Conservation (phyloP, 169 alveolate species). For the Perkinsus olseni region DNA sequence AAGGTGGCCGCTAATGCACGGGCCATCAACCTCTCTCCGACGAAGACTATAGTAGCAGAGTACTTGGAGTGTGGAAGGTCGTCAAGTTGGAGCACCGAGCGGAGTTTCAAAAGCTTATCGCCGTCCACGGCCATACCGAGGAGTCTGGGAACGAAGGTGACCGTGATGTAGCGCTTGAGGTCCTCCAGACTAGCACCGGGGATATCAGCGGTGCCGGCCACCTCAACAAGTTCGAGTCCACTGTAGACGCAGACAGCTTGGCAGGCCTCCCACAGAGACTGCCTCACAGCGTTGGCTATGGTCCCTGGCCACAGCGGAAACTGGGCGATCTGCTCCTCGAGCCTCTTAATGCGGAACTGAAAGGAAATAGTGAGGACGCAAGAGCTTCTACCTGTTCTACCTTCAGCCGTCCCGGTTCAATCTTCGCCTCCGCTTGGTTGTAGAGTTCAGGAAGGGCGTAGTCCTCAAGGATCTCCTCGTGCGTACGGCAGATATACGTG, state of each 20-base stretch:
- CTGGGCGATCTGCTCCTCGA: neutral
- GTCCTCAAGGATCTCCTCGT: neutral
- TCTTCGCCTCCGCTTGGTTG: neutral
- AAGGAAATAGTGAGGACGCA: neutral
- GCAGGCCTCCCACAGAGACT: neutral
- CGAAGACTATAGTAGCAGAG: neutral
- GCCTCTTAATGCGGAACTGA: neutral
- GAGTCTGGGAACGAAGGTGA: neutral
- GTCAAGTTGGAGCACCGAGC: neutral
- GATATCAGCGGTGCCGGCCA: neutral
- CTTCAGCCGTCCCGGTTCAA: neutral
- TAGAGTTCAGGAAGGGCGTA: neutral
- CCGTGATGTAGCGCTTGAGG: neutral
- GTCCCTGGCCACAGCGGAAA: neutral
- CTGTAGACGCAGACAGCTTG: neutral
- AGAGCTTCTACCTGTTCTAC: no score
- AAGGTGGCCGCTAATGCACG: neutral
- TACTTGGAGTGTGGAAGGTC: neutral
- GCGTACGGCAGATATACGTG: neutral
- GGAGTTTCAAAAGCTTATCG: neutral
- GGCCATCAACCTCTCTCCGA: neutral
- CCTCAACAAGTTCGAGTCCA: neutral
- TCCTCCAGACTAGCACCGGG: neutral
- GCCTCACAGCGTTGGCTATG: neutral
- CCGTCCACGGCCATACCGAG: neutral